Conservation (phyloP, 768 basidiomycete species). For the Termitomyces sp. region DNA sequence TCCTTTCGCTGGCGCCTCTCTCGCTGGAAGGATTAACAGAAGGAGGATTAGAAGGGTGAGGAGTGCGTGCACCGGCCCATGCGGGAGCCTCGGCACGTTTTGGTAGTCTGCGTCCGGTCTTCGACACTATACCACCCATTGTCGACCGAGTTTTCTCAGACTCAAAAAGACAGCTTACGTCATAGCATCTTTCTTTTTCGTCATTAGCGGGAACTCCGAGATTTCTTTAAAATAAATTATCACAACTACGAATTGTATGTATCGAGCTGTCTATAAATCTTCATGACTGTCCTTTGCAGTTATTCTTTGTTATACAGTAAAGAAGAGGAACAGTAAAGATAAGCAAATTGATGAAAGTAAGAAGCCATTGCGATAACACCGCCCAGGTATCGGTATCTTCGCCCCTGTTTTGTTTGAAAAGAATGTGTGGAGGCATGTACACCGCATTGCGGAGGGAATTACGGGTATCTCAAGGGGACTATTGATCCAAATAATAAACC, state of each 20-base stretch:
- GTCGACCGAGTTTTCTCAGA: not conserved
- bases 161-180: slow-evolving; percentile 10
- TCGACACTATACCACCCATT: slow-evolving; percentile 65
- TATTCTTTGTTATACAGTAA: slow-evolving; percentile 43
- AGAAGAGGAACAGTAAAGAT: slow-evolving; percentile 23
- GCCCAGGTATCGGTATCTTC: slow-evolving; percentile 14
- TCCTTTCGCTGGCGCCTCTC: slow-evolving; percentile 43
- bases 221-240: slow-evolving; percentile 6
- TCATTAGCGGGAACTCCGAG: not conserved
- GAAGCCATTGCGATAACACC: slow-evolving; percentile 31
- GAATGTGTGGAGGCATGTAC: slow-evolving; percentile 27
- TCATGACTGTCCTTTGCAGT: slow-evolving; percentile 23
- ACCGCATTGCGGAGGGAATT: slow-evolving; percentile 23
- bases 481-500: slow-evolving; percentile 29
- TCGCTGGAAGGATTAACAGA: slow-evolving; percentile 1
- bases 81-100: slow-evolving; percentile 35
- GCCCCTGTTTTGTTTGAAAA: slow-evolving; percentile 21
- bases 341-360: slow-evolving; percentile 25
- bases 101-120: slow-evolving; percentile 50
- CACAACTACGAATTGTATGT: slow-evolving; percentile 4
- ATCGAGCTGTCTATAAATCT: slow-evolving; percentile 16
- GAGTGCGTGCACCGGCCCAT: slow-evolving; percentile 43
- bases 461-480: slow-evolving; percentile 20
- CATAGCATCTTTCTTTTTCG: slow-evolving; percentile 6
- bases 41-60: slow-evolving; percentile 17